Evolutionary conservation across 176 grass and related monocot genomes (phyloP).

Genomic region (Aegilops tauschii): DNA sequence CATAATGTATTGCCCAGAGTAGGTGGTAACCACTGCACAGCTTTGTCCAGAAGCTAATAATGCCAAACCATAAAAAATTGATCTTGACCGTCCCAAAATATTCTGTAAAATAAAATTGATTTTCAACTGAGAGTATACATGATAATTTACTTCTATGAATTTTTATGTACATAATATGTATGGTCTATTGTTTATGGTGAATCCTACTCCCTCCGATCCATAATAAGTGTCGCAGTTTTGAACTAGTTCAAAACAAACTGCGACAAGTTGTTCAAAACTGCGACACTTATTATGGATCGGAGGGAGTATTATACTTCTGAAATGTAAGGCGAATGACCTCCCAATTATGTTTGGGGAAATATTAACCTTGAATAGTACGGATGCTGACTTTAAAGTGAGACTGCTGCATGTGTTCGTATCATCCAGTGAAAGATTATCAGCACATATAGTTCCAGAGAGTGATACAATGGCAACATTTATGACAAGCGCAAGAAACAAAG

Average conservation of each 20-base stretch:
- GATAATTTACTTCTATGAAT: neutral
- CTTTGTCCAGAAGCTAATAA: conserved; percentile 86
- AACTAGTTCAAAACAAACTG: too few species aligned
- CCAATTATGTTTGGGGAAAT: neutral
- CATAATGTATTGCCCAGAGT: conserved; percentile 80
- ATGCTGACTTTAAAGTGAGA: conserved; percentile 53
- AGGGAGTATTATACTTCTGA: neutral
- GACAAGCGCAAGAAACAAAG: conserved; percentile 62
- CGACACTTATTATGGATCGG: too few species aligned
- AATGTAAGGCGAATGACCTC: neutral
- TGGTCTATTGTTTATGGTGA: neutral
- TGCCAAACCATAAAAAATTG: conserved; percentile 61
- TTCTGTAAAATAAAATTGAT: conserved; percentile 37
- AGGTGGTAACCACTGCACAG: conserved; percentile 58
- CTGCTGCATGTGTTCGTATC: conserved; percentile 35
- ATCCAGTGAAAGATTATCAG: conserved; percentile 23
- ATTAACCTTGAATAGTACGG: conserved; percentile 69
- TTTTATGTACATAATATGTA: neutral
- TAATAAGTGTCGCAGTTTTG: too few species aligned
- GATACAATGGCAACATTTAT: conserved; percentile 75
- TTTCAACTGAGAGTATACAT: neutral
- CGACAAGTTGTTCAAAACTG: too few species aligned
- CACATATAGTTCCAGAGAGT: conserved; percentile 54
- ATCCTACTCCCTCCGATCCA: neutral
- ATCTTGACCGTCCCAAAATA: conserved; percentile 68